Evolutionary conservation across 371 early-diverging fungal species (phyloP).

Genomic region (Amoeboaphelidium protococcarum): DNA sequence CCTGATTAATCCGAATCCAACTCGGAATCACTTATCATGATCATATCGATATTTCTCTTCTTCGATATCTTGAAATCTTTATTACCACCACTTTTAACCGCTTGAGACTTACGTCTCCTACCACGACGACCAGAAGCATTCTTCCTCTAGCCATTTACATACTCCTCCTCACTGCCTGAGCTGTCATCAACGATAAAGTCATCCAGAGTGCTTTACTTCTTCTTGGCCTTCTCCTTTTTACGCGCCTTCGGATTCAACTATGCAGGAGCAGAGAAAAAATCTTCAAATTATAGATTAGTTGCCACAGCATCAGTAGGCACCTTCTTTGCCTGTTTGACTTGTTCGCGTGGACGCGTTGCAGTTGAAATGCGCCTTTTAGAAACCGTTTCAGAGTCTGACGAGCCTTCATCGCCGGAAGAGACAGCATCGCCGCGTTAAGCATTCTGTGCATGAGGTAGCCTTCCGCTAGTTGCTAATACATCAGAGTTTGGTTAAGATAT

Average conservation of each 20-base stretch:
- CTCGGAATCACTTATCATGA: too few relatives aligned
- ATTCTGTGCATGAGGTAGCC: neutral
- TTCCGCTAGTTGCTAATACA: neutral
- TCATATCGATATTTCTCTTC: too few relatives aligned
- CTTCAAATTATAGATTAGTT: neutral
- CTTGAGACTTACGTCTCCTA: too few relatives aligned
- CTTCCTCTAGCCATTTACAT: too few relatives aligned
- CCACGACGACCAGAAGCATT: too few relatives aligned
- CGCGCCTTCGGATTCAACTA: neutral
- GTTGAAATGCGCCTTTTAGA: neutral
- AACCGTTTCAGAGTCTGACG: too few relatives aligned
- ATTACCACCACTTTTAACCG: too few relatives aligned
- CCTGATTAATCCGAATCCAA: too few relatives aligned
- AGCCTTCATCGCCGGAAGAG: neutral
- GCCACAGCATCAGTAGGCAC: neutral
- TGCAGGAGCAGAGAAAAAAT: neutral
- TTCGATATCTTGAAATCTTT: too few relatives aligned
- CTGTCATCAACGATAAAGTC: neutral
- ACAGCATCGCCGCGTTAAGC: neutral
- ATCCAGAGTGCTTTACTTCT: neutral
- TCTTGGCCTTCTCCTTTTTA: neutral
- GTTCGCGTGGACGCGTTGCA: neutral
- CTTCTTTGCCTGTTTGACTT: neutral
- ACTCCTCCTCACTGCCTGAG: too few relatives aligned
- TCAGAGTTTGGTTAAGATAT: neutral